Evolutionary conservation across 2,329 filamentous ascomycete species (phyloP).

Genomic region (Penicillium sp.): DNA sequence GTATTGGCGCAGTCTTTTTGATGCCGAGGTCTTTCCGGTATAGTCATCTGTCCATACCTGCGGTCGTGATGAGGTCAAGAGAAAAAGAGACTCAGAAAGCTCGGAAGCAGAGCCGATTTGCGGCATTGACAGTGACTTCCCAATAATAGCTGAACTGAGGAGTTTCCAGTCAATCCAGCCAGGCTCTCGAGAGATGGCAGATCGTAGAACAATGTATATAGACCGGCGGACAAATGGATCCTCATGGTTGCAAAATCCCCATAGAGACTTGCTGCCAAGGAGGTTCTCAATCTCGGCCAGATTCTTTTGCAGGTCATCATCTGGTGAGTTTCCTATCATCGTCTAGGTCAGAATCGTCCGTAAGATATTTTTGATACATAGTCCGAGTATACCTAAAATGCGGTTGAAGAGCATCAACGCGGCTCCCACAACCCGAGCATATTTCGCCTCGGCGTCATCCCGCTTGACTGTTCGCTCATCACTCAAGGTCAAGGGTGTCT

Average conservation of each 20-base stretch:
- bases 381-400: slow-evolving; percentile 46
- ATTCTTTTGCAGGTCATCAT: slow-evolving; percentile 60
- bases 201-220: slow-evolving; percentile 57
- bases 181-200: slow-evolving; percentile 51
- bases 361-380: neutral
- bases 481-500: slow-evolving; percentile 79
- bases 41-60: slow-evolving; percentile 72
- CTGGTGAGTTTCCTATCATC: slow-evolving; percentile 33
- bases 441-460: slow-evolving; percentile 85
- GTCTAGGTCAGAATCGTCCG: neutral
- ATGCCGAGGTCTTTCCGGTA: slow-evolving; percentile 57
- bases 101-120: slow-evolving; percentile 75
- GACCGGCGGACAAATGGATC: slow-evolving; percentile 61
- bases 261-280: slow-evolving; percentile 63
- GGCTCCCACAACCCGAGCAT: slow-evolving; percentile 72
- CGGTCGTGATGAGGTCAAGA: slow-evolving; percentile 65
- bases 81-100: slow-evolving; percentile 66
- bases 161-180: slow-evolving; percentile 61
- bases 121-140: slow-evolving; percentile 69
- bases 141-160: slow-evolving; percentile 69
- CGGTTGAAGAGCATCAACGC: slow-evolving; percentile 57
- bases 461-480: slow-evolving; percentile 81
- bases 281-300: slow-evolving; percentile 64
- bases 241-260: slow-evolving; percentile 58
- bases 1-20: slow-evolving; percentile 66